Percentiles rank a stretch among this genome's conserved stretches.
Conservation (phyloP, 2,329 filamentous ascomycete genomes). For the Aspergillus floridensis region DNA sequence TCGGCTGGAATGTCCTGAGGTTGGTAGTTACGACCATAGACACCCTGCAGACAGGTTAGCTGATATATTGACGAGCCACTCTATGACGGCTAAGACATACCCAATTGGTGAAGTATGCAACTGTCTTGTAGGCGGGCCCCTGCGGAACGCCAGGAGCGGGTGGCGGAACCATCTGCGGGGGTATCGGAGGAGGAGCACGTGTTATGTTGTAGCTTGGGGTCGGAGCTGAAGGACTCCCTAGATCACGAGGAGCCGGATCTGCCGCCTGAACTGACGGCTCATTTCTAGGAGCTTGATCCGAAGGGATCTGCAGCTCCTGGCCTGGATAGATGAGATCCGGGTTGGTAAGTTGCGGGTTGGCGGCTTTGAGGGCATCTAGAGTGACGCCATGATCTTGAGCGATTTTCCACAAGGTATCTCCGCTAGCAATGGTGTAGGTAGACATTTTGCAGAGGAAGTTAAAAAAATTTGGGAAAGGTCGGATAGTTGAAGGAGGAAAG, state of each 20-base stretch:
- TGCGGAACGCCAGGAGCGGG: background rate
- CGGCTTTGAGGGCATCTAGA: slow-evolving; percentile 4
- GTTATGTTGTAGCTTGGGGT: background rate
- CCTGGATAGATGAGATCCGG: slow-evolving; percentile 9
- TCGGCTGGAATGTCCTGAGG: slow-evolving; percentile 78
- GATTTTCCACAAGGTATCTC: slow-evolving; percentile 8
- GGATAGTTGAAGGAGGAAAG: background rate
- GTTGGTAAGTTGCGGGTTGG: slow-evolving; percentile 11
- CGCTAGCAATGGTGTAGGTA: slow-evolving; percentile 6
- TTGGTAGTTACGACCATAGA: slow-evolving; percentile 81
- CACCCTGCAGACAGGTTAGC: slow-evolving; percentile 54
- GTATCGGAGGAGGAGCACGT: background rate
- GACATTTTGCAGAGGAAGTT: background rate
- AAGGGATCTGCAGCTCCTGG: slow-evolving; percentile 4
- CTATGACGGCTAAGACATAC: slow-evolving; percentile 18
- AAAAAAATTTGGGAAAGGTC: background rate
- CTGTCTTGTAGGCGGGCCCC: slow-evolving; percentile 19
- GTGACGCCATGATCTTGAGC: slow-evolving; percentile 7
- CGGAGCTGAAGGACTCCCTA: background rate
- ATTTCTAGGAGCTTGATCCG: background rate
- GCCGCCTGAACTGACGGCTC: background rate
- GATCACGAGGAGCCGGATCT: background rate
- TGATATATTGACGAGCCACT: background rate
- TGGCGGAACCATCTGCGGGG: background rate
- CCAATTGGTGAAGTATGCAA: slow-evolving; percentile 48